Evolutionary conservation across 345 rosid species (phyloP), one percentile per base, ranked within the genome.

Genomic region (Rhizophora apiculata): DNA sequence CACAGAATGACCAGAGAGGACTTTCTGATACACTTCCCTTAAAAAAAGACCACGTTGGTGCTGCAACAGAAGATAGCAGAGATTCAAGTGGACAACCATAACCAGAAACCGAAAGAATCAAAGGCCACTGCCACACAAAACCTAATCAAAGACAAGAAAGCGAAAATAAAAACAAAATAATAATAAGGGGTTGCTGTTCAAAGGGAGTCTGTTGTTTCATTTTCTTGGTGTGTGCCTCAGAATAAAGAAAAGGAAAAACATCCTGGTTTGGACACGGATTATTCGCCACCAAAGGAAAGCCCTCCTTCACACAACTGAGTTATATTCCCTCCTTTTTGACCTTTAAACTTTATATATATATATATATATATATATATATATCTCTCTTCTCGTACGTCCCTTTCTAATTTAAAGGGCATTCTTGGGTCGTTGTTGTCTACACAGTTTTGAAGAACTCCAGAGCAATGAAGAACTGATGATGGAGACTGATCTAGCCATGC

Each of bases 231-330:
- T n/a, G 79, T 89, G 73, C 92, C 90, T 62, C 83, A 74, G 66
- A 74, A 76, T 69, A 87, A 85, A 68, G 80, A 55, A 3, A 82
- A 77, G 9, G 83, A 78, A 32, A 82, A 82, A 60, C 78, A 79
- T 62, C 92, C 96, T 19, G 88, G 79, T 57, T 89, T 89, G 69
- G 83, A 79, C 74, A 80, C 85, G 29, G 96, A 89, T 55, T 89
- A 89, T 73, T 65, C 86, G 74, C 92, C 89, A 36, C 96, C 96
- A 16, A 84, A 85, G 68, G 86, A 86, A 15, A 92, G 87, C 64
- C 96, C 96, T 26, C 96, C 96, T 71, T 83, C 87, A 51, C 96
- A 89, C 75, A 89, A 89, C 78, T 89, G 80, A 80, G 39, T 0
- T 62, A 37, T 34, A 55, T n/a, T 55, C 0, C 16, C 2, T 24